A percentile compares a stretch with the other conserved stretches of the same genome.
Conservation (phyloP, 2,329 filamentous ascomycete species). For the Colletotrichum tamarilloi region DNA sequence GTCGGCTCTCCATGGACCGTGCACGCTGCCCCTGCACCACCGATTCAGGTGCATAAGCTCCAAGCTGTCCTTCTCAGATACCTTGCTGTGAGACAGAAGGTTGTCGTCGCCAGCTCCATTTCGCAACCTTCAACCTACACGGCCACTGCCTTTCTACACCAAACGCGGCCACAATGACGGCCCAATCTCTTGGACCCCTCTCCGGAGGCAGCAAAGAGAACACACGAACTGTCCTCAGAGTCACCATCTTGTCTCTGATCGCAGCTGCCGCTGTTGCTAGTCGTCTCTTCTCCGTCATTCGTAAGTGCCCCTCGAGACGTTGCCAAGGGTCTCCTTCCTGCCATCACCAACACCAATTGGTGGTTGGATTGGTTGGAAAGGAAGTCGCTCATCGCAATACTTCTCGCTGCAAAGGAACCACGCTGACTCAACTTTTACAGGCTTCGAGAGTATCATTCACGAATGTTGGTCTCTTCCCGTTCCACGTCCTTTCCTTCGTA, state of each 20-base stretch:
- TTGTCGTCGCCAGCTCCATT: constrained; percentile 30
- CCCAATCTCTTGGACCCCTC: constrained; percentile 63
- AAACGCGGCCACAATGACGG: constrained; percentile 56
- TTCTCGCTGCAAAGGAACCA: background rate
- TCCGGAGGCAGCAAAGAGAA: constrained; percentile 84
- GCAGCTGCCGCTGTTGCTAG: constrained; percentile 91
- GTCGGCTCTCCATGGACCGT: constrained; percentile 29
- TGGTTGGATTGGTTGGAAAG: background rate
- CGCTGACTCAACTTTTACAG: constrained; percentile 58
- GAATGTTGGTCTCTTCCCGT: constrained; percentile 78
- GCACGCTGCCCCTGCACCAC: constrained; percentile 30
- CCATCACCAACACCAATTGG: constrained; percentile 21
- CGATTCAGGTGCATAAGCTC: constrained; percentile 47
- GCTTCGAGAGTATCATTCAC: constrained; percentile 99
- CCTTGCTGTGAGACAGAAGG: constrained; percentile 28
- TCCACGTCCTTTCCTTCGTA: constrained; percentile 4
- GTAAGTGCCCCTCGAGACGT: constrained; percentile 65
- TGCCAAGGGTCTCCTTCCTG: background rate
- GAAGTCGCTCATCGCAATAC: background rate
- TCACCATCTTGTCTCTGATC: constrained; percentile 91
- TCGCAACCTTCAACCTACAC: constrained; percentile 34
- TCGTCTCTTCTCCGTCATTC: constrained; percentile 97
- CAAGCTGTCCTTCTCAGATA: constrained; percentile 55
- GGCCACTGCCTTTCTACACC: constrained; percentile 37
- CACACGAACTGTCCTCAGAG: constrained; percentile 84